phyloP scores from a whole-genome alignment of 2,329 filamentous ascomycete species.

The Sclerotinia glacialis region DNA sequence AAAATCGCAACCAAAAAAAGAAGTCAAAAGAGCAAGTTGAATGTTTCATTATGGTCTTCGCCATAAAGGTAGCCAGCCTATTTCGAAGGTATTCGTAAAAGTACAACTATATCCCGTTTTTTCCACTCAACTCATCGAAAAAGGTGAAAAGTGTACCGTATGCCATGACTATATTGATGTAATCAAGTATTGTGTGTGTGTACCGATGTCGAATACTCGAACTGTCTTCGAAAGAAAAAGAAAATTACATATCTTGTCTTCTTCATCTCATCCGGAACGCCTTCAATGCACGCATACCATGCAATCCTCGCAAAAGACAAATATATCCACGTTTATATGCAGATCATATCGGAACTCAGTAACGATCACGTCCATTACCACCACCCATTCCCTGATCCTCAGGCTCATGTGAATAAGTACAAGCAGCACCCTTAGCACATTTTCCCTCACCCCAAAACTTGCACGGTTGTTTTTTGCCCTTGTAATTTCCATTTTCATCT shows the following conservation, averaged over 20 bases:
- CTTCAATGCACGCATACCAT: not conserved
- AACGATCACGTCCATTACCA: conserved; percentile 7
- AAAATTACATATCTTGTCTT: not conserved
- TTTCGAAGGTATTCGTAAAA: no score
- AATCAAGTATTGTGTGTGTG: not conserved
- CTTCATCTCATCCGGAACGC: not conserved
- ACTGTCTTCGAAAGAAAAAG: not conserved
- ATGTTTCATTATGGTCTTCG: no score
- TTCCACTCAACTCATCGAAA: not conserved
- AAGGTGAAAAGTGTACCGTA: not conserved
- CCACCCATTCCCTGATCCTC: conserved; percentile 8
- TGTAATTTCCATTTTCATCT: conserved; percentile 42
- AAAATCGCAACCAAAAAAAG: no score
- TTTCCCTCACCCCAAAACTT: conserved; percentile 68
- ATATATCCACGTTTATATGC: not conserved
- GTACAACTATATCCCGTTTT: no score
- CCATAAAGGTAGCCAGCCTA: no score
- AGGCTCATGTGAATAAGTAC: conserved; percentile 67
- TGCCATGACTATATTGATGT: not conserved
- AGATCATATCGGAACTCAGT: not conserved
- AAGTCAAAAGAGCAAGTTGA: no score
- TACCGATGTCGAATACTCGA: not conserved
- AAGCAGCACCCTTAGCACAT: conserved; percentile 70
- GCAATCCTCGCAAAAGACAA: not conserved
- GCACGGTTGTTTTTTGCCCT: conserved; percentile 63